Conservation (phyloP, 2,329 filamentous ascomycete species). For the Diaporthe vexans region DNA sequence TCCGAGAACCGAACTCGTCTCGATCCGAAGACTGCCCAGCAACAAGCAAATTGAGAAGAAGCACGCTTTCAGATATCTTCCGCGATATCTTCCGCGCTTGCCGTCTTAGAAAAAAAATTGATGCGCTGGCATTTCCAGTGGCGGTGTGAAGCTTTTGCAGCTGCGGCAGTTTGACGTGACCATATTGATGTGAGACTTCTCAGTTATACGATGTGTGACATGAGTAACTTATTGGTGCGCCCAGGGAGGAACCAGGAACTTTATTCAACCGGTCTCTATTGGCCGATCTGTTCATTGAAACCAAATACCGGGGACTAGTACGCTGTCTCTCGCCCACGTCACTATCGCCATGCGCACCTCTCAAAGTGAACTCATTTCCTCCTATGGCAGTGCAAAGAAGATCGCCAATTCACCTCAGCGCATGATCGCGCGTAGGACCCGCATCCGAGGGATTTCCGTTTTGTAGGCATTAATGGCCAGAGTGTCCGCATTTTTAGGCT, state of each 20-base stretch:
- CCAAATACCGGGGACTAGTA: not conserved
- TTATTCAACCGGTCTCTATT: not conserved
- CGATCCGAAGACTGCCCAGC: not conserved
- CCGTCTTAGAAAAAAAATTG: too few species aligned
- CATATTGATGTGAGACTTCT: not conserved
- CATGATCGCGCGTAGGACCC: not conserved
- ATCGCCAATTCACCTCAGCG: not conserved
- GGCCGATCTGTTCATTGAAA: not conserved
- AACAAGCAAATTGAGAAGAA: not conserved
- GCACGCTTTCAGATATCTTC: not conserved
- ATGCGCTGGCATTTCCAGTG: too few species aligned
- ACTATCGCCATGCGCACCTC: not conserved
- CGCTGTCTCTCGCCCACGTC: not conserved
- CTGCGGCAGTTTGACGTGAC: not conserved
- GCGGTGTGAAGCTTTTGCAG: too few species aligned
- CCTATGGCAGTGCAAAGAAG: not conserved
- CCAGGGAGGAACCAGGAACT: not conserved
- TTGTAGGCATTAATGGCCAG: not conserved
- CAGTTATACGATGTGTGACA: not conserved
- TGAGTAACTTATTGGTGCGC: not conserved
- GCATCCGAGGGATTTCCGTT: not conserved
- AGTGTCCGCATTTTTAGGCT: slow-evolving; percentile 19
- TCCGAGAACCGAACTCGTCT: not conserved
- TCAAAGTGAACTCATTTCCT: not conserved
- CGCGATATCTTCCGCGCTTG: too few species aligned